Conservation (phyloP, 2,329 filamentous ascomycete genomes). For the Periconia sp. region DNA sequence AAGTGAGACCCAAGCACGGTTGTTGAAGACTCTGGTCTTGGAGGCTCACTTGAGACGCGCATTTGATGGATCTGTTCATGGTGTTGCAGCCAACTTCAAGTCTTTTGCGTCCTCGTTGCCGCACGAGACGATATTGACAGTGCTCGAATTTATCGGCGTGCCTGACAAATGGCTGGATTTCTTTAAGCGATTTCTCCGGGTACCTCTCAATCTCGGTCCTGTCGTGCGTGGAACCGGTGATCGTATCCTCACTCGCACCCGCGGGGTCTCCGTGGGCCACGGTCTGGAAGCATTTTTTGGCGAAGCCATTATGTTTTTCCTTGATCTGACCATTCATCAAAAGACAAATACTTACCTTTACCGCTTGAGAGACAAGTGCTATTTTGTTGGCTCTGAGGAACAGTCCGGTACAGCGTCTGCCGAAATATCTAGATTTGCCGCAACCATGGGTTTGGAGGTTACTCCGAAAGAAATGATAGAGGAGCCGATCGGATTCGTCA, state of each 20-base stretch:
- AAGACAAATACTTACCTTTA: slow-evolving; percentile 23
- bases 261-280: slow-evolving; percentile 25
- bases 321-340: slow-evolving; percentile 24
- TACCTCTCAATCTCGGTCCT: slow-evolving; percentile 27
- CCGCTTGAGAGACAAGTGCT: slow-evolving; percentile 24
- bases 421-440: slow-evolving; percentile 16
- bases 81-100: slow-evolving; percentile 30
- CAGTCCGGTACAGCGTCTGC: slow-evolving; percentile 7
- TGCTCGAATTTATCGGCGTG: slow-evolving; percentile 63
- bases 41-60: slow-evolving; percentile 23
- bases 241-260: slow-evolving; percentile 16
- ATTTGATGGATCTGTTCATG: slow-evolving; percentile 17
- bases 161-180: slow-evolving; percentile 59
- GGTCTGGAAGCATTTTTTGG: slow-evolving; percentile 25
- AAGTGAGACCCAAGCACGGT: slow-evolving; percentile 18
- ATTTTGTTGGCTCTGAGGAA: slow-evolving; percentile 23
- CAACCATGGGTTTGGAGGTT: slow-evolving; percentile 17
- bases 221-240: slow-evolving; percentile 19
- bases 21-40: slow-evolving; percentile 28
- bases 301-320: slow-evolving; percentile 31
- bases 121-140: slow-evolving; percentile 60
- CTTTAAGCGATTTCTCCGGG: slow-evolving; percentile 55
- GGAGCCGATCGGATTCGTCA: slow-evolving; percentile 16
- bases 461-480: not conserved
- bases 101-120: slow-evolving; percentile 61